phyloP scores from a whole-genome alignment of 805 yeast genomes.

The Saccharomycopsis fibuligera region DNA sequence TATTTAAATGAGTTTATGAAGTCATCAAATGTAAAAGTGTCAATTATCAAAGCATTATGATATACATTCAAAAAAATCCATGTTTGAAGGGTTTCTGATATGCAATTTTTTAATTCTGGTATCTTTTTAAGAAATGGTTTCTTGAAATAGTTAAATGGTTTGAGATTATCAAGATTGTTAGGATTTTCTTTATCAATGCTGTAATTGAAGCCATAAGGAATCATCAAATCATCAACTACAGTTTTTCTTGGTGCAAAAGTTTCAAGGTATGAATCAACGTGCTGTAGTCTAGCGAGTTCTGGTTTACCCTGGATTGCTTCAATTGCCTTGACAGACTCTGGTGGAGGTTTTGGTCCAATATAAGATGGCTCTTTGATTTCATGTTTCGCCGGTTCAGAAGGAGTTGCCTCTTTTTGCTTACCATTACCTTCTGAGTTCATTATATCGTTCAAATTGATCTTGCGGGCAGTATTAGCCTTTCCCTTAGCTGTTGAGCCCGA shows the following conservation, averaged over 20 bases:
- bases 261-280: constrained; percentile 7
- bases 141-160: constrained; percentile 10
- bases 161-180: neutral
- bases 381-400: neutral
- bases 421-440: too few relatives aligned
- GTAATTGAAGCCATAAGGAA: constrained; percentile 6
- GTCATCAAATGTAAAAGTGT: constrained; percentile 75
- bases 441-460: too few relatives aligned
- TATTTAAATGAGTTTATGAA: constrained; percentile 52
- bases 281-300: constrained; percentile 15
- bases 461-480: too few relatives aligned
- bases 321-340: constrained; percentile 5
- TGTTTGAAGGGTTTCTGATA: constrained; percentile 47
- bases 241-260: constrained; percentile 16
- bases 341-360: constrained; percentile 20
- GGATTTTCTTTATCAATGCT: neutral
- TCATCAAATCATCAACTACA: constrained; percentile 18
- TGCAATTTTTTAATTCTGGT: constrained; percentile 19
- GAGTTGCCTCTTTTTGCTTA: neutral
- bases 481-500: too few relatives aligned
- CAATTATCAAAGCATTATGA: constrained; percentile 56
- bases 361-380: neutral
- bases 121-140: constrained; percentile 5
- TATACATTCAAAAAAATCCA: constrained; percentile 77
- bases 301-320: constrained; percentile 3